Conservation (phyloP, 495 filamentous ascomycete species). For the Penicillium egyptiacum region DNA sequence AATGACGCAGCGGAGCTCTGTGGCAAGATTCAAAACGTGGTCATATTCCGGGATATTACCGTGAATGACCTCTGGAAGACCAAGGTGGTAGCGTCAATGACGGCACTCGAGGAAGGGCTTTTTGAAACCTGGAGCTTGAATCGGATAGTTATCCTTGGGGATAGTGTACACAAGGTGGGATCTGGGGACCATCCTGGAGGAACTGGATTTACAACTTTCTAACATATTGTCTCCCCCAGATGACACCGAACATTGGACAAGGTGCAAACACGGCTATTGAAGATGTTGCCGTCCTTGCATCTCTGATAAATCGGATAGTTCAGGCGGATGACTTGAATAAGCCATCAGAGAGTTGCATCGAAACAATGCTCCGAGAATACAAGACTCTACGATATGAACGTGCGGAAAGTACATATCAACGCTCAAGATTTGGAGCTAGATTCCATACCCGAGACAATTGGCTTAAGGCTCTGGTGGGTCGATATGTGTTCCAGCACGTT, state of each 20-base stretch:
- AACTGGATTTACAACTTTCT: neutral
- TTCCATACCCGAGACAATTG: constrained; percentile 5
- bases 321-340: neutral
- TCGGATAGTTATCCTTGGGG: constrained; percentile 18
- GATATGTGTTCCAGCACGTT: neutral
- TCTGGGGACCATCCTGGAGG: neutral
- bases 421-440: constrained; percentile 4
- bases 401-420: constrained; percentile 3
- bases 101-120: constrained; percentile 14
- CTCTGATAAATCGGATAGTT: neutral
- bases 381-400: neutral
- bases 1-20: neutral
- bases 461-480: neutral
- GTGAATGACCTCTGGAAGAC: constrained; percentile 22
- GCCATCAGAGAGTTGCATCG: neutral
- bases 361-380: constrained; percentile 4
- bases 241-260: constrained; percentile 16
- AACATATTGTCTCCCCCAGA: neutral
- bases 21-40: neutral
- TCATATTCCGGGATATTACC: neutral
- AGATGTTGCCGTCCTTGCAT: constrained; percentile 11
- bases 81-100: neutral
- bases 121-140: constrained; percentile 14
- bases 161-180: constrained; percentile 19
- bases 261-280: constrained; percentile 16